A percentile compares a stretch with the other conserved stretches of the same genome.
These are phyloP conservation scores for Beauveria medogensis DNA, from an alignment of 2,329 filamentous ascomycete genomes.

Conservation along the genomic window DNA sequence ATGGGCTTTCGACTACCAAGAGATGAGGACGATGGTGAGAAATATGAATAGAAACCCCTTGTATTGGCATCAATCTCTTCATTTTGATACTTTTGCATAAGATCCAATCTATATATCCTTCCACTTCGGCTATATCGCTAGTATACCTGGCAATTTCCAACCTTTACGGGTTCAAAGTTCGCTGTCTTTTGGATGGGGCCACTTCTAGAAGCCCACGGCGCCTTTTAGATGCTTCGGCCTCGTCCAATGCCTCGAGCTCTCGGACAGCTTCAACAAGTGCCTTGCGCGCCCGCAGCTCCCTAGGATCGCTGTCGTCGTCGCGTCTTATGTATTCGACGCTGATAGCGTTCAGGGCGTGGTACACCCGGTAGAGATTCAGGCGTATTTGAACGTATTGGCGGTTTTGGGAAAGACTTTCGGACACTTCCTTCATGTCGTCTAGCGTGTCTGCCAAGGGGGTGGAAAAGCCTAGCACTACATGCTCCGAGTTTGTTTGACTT, in stretches of 20 bases:
- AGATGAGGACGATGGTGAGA: constrained; percentile 56
- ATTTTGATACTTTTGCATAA: not conserved
- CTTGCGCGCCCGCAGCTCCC: constrained; percentile 46
- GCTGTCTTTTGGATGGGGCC: constrained; percentile 37
- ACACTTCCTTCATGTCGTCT: not conserved
- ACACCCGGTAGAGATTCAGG: constrained; percentile 49
- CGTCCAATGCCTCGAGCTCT: constrained; percentile 35
- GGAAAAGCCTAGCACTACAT: constrained; percentile 41
- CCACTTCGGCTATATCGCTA: not conserved
- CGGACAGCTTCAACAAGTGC: constrained; percentile 39
- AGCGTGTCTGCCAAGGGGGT: constrained; percentile 14
- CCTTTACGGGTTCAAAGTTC: not conserved
- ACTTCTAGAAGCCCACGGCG: constrained; percentile 32
- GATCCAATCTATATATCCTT: not conserved
- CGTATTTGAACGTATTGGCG: constrained; percentile 35
- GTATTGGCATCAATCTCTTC: not conserved
- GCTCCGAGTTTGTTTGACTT: constrained; percentile 32
- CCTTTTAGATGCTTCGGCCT: constrained; percentile 20
- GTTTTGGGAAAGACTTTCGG: constrained; percentile 32
- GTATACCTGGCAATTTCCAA: not conserved
- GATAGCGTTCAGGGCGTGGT: constrained; percentile 44
- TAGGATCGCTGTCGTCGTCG: constrained; percentile 35
- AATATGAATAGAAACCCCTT: constrained; percentile 13
- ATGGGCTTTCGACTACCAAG: constrained; percentile 77
- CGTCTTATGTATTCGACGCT: constrained; percentile 50